Base-by-base conservation (phyloP, 108 stramenopile species). In the Cylindrotheca closterium region DNA sequence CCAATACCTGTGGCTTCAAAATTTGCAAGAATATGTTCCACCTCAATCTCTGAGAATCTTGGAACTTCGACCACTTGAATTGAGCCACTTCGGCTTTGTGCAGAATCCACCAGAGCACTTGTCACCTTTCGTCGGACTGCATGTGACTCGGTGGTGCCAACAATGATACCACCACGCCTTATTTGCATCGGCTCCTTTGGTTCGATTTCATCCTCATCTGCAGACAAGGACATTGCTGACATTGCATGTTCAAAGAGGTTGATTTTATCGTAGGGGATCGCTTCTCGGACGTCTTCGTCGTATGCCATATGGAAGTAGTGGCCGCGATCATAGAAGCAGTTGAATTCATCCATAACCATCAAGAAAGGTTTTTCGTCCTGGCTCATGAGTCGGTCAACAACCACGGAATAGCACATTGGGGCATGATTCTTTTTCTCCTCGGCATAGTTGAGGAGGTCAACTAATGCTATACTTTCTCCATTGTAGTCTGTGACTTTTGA, bases 301-400 rank as follows among this genome's bases (percentile, higher is more conserved):
- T 90, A 93, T 15, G 83, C 80, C 78, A 79, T 85, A 68, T 93
- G 88, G 53, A 80, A 88, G 79, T 90, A 93, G 30, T 90, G 84
- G 0, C 88, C 87, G 21, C 80, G 71, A 48, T 89, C 85, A 58
- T 65, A 93, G 58, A 77, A 86, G 63, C 84, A 78, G 50, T 93
- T 93, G 77, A 85, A 90, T 51, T 87, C 87, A 65, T 93, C 92
- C 67, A 85, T 58, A 2, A 85, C 87, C 37, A 87, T 77, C 19
- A 84, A 70, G 61, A 93, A 89, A 50, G 86, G 85, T 31, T 80
- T 83, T 10, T 82, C 74, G 22, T 70, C 76, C 58, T 89, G 88
- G 17, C 70, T 79, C 88, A 86, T 88, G 55, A 92, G 75, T 21
- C 51, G 47, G 8, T 81, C 61, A 0, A 92, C 68, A 1, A 81